Evolutionary conservation across 768 basidiomycete genomes (phyloP).

Genomic region (Coprinellus micaceus): DNA sequence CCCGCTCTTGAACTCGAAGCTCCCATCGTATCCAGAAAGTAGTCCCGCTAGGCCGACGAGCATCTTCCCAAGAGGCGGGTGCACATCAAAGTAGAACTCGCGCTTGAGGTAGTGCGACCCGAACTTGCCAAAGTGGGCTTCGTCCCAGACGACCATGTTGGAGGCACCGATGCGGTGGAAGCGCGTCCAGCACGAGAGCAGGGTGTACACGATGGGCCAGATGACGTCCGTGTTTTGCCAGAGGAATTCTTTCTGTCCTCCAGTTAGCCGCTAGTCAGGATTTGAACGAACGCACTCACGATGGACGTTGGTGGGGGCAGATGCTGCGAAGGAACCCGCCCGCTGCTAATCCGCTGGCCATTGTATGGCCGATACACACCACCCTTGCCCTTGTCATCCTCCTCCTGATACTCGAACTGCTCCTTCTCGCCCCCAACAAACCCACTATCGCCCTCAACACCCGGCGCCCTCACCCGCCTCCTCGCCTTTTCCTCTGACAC

Average conservation of each 20-base stretch:
- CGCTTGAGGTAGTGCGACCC: constrained; percentile 97
- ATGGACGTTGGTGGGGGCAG: constrained; percentile 65
- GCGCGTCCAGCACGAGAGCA: constrained; percentile 92
- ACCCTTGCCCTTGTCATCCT: constrained; percentile 51
- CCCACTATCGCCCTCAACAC: constrained; percentile 39
- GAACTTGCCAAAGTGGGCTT: constrained; percentile 99
- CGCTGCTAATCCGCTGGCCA: constrained; percentile 46
- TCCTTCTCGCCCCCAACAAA: constrained; percentile 16
- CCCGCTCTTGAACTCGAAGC: constrained; percentile 93
- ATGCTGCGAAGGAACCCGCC: constrained; percentile 56
- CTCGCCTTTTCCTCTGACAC: constrained; percentile 61
- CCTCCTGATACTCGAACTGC: constrained; percentile 25
- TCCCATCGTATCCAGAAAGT: constrained; percentile 86
- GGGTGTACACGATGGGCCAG: constrained; percentile 81
- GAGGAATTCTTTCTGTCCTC: constrained; percentile 65
- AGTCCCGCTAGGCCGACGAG: constrained; percentile 92
- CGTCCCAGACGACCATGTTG: constrained; percentile 93
- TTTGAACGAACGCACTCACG: constrained; percentile 35
- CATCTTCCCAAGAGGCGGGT: constrained; percentile 99
- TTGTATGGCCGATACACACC: constrained; percentile 38
- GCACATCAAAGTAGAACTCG: constrained; percentile 99
- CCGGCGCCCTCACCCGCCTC: constrained; percentile 34
- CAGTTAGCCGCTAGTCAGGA: constrained; percentile 17
- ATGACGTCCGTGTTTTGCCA: constrained; percentile 77
- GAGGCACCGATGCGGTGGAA: constrained; percentile 90